Evolutionary conservation across 805 yeast genomes (phyloP).

Genomic region (Kuraishia capsulata): DNA sequence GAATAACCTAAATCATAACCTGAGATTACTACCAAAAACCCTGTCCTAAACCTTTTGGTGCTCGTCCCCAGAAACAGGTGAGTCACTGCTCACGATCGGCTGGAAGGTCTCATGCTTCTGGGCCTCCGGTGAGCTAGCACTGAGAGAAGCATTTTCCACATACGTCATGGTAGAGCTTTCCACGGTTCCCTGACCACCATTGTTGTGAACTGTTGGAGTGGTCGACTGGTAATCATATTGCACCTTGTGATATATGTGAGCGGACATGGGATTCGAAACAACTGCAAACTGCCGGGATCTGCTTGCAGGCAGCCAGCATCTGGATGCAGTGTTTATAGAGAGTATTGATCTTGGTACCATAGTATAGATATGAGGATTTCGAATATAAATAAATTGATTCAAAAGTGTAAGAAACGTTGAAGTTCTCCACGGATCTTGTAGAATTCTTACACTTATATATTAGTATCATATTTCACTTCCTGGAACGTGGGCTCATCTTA

Average conservation of each 20-base stretch:
- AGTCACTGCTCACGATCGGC: constrained; percentile 20
- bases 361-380: no score
- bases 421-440: no score
- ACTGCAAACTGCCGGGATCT: constrained; percentile 1
- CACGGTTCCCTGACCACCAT: constrained; percentile 19
- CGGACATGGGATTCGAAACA: background rate
- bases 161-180: constrained; percentile 18
- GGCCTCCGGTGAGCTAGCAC: constrained; percentile 1
- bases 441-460: no score
- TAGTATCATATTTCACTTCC: no score
- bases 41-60: constrained; percentile 10
- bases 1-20: no score
- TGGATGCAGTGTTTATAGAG: constrained; percentile 4
- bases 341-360: constrained; percentile 3
- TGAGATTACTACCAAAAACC: no score
- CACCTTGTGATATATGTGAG: background rate
- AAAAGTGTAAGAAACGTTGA: no score
- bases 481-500: no score
- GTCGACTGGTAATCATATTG: background rate
- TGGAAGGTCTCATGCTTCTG: constrained; percentile 13
- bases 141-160: constrained; percentile 14
- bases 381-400: no score
- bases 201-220: constrained; percentile 15
- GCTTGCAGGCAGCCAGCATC: constrained; percentile 4
- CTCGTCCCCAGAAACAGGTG: constrained; percentile 16